Conservation (phyloP, 306 rosid species). For the Lathyrus tuberosus region DNA sequence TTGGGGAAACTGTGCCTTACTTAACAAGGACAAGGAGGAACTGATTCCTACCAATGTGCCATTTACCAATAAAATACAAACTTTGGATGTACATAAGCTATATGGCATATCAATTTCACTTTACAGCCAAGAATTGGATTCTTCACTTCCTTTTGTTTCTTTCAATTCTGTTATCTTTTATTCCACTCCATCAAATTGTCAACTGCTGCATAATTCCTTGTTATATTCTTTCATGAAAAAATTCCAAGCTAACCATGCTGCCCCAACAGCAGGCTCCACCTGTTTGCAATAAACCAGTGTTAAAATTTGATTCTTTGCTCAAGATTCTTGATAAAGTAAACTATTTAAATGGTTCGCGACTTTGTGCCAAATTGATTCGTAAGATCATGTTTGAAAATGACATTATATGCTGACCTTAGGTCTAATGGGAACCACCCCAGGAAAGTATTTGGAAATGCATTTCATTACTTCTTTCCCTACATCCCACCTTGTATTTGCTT, state of each 20-base stretch:
- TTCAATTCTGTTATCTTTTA: neutral
- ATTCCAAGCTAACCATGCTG: slow-evolving; percentile 91
- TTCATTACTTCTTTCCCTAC: slow-evolving; percentile 79
- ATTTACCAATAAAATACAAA: slow-evolving; percentile 4
- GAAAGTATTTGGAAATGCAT: slow-evolving; percentile 61
- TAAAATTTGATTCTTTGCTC: neutral
- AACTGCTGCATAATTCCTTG: slow-evolving; percentile 47
- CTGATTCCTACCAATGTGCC: slow-evolving; percentile 32
- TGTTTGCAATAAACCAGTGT: slow-evolving; percentile 42
- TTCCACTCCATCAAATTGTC: slow-evolving; percentile 31
- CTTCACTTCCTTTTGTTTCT: neutral
- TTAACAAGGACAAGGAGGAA: slow-evolving; percentile 1
- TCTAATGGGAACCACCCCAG: slow-evolving; percentile 68
- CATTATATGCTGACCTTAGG: slow-evolving; percentile 64
- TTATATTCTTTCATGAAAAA: slow-evolving; percentile 66
- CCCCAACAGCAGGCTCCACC: slow-evolving; percentile 97
- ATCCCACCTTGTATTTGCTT: slow-evolving; percentile 88
- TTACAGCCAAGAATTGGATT: slow-evolving; percentile 16
- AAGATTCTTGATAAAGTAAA: slow-evolving; percentile 1
- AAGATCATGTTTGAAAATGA: neutral
- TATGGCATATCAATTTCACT: slow-evolving; percentile 22
- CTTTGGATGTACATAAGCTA: slow-evolving; percentile 27
- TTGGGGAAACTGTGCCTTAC: neutral
- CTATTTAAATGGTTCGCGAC: neutral
- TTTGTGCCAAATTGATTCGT: neutral